Evolutionary conservation across 2,329 filamentous ascomycete species (phyloP), one percentile per base, ranked within the genome.

Genomic region (Ophiostoma piceae): DNA sequence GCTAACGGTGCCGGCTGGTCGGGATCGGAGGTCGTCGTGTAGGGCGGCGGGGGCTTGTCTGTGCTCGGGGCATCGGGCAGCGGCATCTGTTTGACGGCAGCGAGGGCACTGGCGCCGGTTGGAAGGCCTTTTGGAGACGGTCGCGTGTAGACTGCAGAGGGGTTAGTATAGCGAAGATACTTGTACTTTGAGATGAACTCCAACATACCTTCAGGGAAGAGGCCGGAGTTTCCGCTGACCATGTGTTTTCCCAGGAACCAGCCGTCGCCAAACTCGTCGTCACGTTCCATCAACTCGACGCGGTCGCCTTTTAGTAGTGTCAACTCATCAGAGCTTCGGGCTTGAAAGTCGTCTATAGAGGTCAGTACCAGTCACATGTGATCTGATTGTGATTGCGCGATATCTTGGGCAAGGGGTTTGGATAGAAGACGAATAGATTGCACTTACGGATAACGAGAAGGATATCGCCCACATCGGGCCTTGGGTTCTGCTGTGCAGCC

Each of bases 281-380:
- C 92, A 76, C 91, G 86, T 80, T 95, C 92, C 73, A 94, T 87
- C 73, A 96, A 82, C 81, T 94, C 90, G 72, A 96, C 90, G 73
- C 90, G 88, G 76, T 95, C 91, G 75, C 91, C 94, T 77, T 96
- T 96, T 69, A 87, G 84, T 74, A 99, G 84, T 75, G 88, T 96
- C 77, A 99, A 84, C 83, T 99, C 95, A 80, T 99, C 95, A 71
- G 92, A 90, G 79, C 93, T 96, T 74, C 95, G 89, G 71, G 94
- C 94, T 75, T 89, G 84, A 79, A 99, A 98, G 80, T 97, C 93
- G 81, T 99, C 92, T 96, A 22, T 3, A 11, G 16, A 35, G n/a
- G 62, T 70, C 3, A 67, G 68, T n/a, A 43, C n/a, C 19, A 14
- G 22, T 66, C 37, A 66, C n/a, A 22, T 26, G 12, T 26, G 57